Evolutionary conservation across 345 rosid species (phyloP), one percentile per base, ranked within the genome.

Genomic region (Raphanus sativus): DNA sequence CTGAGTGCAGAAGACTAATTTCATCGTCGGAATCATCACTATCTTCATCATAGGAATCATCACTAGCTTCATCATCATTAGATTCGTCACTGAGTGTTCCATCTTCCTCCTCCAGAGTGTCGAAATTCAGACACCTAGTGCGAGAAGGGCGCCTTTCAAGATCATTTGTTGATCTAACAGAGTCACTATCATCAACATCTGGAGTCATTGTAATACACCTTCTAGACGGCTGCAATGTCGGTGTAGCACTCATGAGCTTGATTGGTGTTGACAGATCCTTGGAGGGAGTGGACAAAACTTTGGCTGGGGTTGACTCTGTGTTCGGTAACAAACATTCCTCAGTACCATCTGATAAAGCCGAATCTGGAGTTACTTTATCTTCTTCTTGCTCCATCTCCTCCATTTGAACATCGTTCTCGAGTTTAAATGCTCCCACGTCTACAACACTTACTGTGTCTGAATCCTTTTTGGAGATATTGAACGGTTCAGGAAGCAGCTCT

Each of bases 401-500:
- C 82, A 73, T 68, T 26, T 3, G 34, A 73, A 28, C 60, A 68
- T 26, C 76, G 71, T 52, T 48, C 15, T 76, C 59, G 70, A 42
- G 28, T 11, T 71, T 60, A 67, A 29, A 2, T 16, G 13, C 73
- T 59, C 28, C 42, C 13, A 59, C 13, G 16, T 21, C 75, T 40
- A 60, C 76, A 0, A 42, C 40, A 34, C 3, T 6, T 8, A 36
- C 25, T 0, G 55, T n/a, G 8, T 52, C 69, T 62, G 34, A 60
- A 67, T 16, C 28, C 13, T 28, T 71, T 75, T 77, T 67, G 0
- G 66, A 25, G n/a, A 38, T 68, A 78, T 85, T 85, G 80, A 92
- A 95, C n/a, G 94, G 96, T 76, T 88, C 96, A 9, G 98, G 97
- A 63, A 95, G 86, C 58, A 83, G 62, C 58, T 84, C 92, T 78